Conservation (phyloP, 1,284 basidiomycete species). For the Irpex rosettiformis region DNA sequence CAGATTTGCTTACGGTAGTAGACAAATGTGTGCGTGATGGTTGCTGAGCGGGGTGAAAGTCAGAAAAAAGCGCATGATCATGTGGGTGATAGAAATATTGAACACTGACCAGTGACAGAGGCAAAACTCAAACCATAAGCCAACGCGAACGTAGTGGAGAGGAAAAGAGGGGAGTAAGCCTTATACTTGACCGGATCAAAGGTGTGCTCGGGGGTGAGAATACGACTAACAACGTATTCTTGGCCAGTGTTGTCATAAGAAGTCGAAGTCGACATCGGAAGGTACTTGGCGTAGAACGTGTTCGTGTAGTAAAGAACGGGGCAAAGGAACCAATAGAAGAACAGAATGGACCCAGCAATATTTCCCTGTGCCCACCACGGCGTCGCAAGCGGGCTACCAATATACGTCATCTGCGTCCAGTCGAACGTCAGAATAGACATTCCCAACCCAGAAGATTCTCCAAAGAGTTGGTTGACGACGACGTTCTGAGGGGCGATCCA, state of each 20-base stretch:
- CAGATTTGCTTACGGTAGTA: constrained; percentile 76
- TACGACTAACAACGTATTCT: constrained; percentile 61
- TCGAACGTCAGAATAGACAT: constrained; percentile 68
- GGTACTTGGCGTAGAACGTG: constrained; percentile 54
- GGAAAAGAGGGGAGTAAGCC: constrained; percentile 78
- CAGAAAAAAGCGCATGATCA: background rate
- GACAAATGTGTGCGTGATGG: constrained; percentile 69
- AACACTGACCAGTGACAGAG: constrained; percentile 40
- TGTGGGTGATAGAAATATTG: background rate
- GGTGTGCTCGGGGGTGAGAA: constrained; percentile 53
- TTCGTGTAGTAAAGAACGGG: constrained; percentile 61
- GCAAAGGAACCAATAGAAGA: constrained; percentile 70
- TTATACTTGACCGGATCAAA: constrained; percentile 66
- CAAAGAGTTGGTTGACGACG: constrained; percentile 72
- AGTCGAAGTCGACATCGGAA: constrained; percentile 52
- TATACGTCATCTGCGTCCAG: constrained; percentile 61
- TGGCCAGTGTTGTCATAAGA: constrained; percentile 62
- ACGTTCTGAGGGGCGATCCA: constrained; percentile 76
- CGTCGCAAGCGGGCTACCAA: constrained; percentile 50
- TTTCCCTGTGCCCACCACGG: constrained; percentile 79
- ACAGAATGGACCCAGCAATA: constrained; percentile 68
- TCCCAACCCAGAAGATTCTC: constrained; percentile 72
- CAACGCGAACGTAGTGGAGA: constrained; percentile 58
- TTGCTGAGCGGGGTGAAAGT: constrained; percentile 26
- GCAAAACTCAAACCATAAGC: constrained; percentile 52